A percentile compares a stretch with the other conserved stretches of the same genome.
These are phyloP conservation scores for Psilocybe tampanensis DNA, from an alignment of 768 basidiomycete species.

Conservation along the genomic window DNA sequence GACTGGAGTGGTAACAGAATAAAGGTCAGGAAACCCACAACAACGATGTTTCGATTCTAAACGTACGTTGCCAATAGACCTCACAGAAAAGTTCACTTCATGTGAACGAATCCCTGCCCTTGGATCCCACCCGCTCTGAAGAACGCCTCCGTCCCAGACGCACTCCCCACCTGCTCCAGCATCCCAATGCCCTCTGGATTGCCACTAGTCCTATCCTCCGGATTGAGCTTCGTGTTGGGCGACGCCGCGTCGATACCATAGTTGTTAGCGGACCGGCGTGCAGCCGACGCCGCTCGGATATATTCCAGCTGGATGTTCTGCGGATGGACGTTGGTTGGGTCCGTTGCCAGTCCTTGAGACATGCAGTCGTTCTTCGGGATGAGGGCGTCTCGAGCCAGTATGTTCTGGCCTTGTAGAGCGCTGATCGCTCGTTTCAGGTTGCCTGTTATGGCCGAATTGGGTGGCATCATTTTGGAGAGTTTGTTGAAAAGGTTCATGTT, in stretches of 20 bases:
- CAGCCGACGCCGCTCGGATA: background rate
- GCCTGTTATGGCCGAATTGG: background rate
- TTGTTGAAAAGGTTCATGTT: background rate
- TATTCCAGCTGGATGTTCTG: slow-evolving; percentile 2
- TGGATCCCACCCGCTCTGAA: slow-evolving; percentile 19
- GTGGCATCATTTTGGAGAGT: background rate
- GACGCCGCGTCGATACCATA: slow-evolving; percentile 10
- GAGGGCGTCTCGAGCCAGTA: background rate
- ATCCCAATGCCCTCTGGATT: slow-evolving; percentile 25
- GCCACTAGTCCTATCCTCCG: slow-evolving; percentile 12
- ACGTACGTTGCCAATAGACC: too few species aligned
- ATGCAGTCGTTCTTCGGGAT: background rate
- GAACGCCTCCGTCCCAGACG: slow-evolving; percentile 15
- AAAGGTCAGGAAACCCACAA: too few species aligned
- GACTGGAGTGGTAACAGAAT: too few species aligned
- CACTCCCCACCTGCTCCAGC: slow-evolving; percentile 27
- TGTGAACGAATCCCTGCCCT: slow-evolving; percentile 6
- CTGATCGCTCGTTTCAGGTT: background rate
- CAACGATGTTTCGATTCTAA: too few species aligned
- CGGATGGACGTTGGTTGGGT: background rate
- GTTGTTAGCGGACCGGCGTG: slow-evolving; percentile 1
- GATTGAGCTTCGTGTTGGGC: slow-evolving; percentile 8
- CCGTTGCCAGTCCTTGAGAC: slow-evolving; percentile 5
- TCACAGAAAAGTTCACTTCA: background rate
- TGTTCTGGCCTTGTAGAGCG: background rate